phyloP scores from a whole-genome alignment of 2,329 filamentous ascomycete species.

The Zelopaecilomyces penicillatus region DNA sequence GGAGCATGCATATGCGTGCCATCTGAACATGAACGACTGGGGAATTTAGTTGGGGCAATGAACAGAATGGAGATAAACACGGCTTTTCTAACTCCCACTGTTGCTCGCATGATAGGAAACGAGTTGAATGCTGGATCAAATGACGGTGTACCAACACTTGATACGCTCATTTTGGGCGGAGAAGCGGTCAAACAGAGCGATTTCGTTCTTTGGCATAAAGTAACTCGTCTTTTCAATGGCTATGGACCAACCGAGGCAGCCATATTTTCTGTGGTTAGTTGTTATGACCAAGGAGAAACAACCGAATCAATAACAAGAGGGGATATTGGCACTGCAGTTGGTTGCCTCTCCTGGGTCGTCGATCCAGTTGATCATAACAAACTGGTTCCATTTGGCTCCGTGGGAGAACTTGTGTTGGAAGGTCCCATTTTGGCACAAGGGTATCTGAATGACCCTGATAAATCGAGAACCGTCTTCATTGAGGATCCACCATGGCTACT shows the following conservation, averaged over 20 bases:
- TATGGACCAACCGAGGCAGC: slow-evolving; percentile 19
- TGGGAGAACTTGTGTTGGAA: background rate
- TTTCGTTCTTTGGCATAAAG: slow-evolving; percentile 12
- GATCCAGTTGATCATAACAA: background rate
- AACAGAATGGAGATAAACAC: background rate
- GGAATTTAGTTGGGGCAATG: background rate
- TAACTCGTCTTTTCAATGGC: slow-evolving; percentile 8
- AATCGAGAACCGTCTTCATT: background rate
- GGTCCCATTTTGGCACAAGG: background rate
- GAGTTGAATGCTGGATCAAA: background rate
- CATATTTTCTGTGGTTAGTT: slow-evolving; percentile 17
- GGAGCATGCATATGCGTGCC: slow-evolving; percentile 31
- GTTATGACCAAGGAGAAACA: background rate
- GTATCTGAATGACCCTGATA: background rate
- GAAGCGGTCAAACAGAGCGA: slow-evolving; percentile 3
- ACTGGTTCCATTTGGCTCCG: background rate
- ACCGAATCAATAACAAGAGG: background rate
- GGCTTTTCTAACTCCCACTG: background rate
- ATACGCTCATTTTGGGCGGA: background rate
- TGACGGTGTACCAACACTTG: background rate
- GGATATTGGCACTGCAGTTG: background rate
- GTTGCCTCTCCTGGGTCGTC: background rate
- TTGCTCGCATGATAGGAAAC: background rate
- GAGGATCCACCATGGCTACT: background rate
- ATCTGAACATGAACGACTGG: background rate